Evolutionary conservation across 371 early-diverging fungal species (phyloP), one percentile per base, ranked within the genome.

Genomic region (Choanephora cucurbitarum): DNA sequence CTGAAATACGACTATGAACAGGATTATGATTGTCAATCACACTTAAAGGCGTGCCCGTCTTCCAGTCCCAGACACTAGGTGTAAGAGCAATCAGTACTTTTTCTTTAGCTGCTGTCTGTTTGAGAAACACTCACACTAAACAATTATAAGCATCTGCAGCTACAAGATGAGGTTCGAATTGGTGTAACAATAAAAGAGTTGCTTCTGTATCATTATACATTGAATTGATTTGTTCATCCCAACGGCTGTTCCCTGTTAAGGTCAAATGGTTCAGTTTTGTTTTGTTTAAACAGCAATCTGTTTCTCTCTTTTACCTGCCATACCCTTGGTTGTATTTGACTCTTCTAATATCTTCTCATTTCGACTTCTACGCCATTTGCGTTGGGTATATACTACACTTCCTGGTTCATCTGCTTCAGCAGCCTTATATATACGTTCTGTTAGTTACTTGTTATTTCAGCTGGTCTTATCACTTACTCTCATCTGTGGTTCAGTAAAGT

Each of bases 401-500:
- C 93, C 95, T 1, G 91, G 92, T 44, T 91, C 91, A 49, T 92
- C 93, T 11, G 84, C 72, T 54, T 92, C 93, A 10, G 91, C 84
- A 1, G 89, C 82, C 89, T 90, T 34, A 2, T 28, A 49, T 43
- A 9, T 21, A 4, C 32, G n/a, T n/a, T n/a, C n/a, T n/a, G n/a
- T n/a, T n/a, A n/a, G n/a, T n/a, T n/a, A n/a, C n/a, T n/a, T n/a
- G n/a, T n/a, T n/a, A n/a, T n/a, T n/a, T n/a, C n/a, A n/a, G n/a
- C n/a, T n/a, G n/a, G n/a, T n/a, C n/a, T n/a, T n/a, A n/a, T n/a
- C n/a, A n/a, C 70, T 67, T 69, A 86, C 91, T 67, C 82, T 72
- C 87, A 93, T 91, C 63, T 93, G 95, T 19, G 95, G 92, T 63
- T 93, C 91, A n/a, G 84, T 81, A 72, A 93, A 95, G 70, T 90